A percentile compares a stretch with the other conserved stretches of the same genome.
Conservation (phyloP, 2,329 filamentous ascomycete species). For the Exophiala dermatitidis region DNA sequence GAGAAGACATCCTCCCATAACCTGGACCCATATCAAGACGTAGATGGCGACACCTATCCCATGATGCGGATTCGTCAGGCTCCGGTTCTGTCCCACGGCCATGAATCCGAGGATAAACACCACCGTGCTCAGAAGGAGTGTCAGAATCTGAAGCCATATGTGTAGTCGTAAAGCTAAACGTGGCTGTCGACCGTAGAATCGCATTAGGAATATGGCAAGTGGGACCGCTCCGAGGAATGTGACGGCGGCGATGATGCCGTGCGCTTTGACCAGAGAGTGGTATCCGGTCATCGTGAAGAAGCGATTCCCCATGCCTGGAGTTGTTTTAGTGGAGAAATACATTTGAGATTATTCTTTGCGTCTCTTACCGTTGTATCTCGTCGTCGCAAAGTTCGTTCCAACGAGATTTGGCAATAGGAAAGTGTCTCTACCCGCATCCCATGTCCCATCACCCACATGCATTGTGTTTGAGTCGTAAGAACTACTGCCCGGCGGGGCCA, state of each 20-base stretch:
- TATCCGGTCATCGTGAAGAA: constrained; percentile 55
- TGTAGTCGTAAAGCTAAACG: constrained; percentile 53
- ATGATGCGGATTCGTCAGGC: constrained; percentile 59
- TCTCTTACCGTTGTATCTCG: constrained; percentile 56
- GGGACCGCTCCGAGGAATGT: constrained; percentile 56
- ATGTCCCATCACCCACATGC: constrained; percentile 60
- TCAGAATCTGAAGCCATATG: constrained; percentile 57
- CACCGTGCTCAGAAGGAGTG: constrained; percentile 54
- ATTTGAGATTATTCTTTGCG: constrained; percentile 1
- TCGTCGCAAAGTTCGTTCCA: constrained; percentile 59
- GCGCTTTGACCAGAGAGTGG: constrained; percentile 51
- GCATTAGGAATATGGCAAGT: constrained; percentile 52
- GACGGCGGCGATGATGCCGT: constrained; percentile 54
- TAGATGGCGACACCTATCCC: constrained; percentile 60
- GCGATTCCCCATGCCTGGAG: constrained; percentile 59
- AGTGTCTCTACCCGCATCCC: constrained; percentile 55
- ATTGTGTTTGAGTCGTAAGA: constrained; percentile 55
- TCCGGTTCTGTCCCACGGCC: constrained; percentile 54
- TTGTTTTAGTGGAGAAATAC: constrained; percentile 13
- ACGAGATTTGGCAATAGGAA: constrained; percentile 59
- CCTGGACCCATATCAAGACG: constrained; percentile 53
- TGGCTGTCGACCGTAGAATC: constrained; percentile 53
- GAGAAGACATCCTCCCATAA: constrained; percentile 52
- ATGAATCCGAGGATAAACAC: constrained; percentile 57
- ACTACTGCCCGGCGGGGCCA: constrained; percentile 54